Percentiles rank a stretch among this genome's conserved stretches.
Evolutionary conservation across 164 flowering plant species (phyloP).

Genomic region (Dillenia suffruticosa): DNA sequence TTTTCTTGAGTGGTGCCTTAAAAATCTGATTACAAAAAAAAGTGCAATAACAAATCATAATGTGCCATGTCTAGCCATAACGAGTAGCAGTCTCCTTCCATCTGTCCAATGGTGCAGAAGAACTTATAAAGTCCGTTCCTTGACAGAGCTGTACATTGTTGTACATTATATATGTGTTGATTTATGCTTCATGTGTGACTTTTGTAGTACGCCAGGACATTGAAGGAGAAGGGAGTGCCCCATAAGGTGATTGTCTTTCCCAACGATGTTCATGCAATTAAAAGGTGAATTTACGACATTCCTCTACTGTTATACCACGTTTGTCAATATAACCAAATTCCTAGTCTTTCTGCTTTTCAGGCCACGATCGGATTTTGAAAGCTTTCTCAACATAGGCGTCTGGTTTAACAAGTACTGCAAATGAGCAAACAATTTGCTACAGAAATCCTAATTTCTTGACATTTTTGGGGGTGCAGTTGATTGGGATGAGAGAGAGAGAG

Average conservation of each 20-base stretch:
- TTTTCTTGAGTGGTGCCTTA: no score
- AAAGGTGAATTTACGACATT: slow-evolving; percentile 36
- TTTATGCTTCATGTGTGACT: not conserved
- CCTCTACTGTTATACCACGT: not conserved
- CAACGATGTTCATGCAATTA: slow-evolving; percentile 63
- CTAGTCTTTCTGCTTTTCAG: slow-evolving; percentile 37
- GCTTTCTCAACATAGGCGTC: slow-evolving; percentile 86
- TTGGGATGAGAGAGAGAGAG: no score
- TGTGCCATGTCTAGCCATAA: no score
- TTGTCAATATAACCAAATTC: not conserved
- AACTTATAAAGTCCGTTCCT: no score
- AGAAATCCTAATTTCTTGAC: no score
- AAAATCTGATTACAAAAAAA: no score
- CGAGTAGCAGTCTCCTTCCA: no score
- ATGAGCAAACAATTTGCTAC: slow-evolving; percentile 15
- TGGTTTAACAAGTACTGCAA: slow-evolving; percentile 91
- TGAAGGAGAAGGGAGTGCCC: slow-evolving; percentile 73
- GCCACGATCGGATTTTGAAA: slow-evolving; percentile 90
- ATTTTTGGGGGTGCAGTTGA: no score
- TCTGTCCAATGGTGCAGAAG: no score
- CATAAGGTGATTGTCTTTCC: slow-evolving; percentile 78
- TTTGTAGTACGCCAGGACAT: slow-evolving; percentile 72
- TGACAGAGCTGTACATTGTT: no score
- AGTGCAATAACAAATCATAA: no score
- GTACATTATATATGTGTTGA: no score